Percentiles rank a stretch among this genome's conserved stretches.
phyloP scores from a whole-genome alignment of 1,284 basidiomycete species.

The Cerrena zonata region DNA sequence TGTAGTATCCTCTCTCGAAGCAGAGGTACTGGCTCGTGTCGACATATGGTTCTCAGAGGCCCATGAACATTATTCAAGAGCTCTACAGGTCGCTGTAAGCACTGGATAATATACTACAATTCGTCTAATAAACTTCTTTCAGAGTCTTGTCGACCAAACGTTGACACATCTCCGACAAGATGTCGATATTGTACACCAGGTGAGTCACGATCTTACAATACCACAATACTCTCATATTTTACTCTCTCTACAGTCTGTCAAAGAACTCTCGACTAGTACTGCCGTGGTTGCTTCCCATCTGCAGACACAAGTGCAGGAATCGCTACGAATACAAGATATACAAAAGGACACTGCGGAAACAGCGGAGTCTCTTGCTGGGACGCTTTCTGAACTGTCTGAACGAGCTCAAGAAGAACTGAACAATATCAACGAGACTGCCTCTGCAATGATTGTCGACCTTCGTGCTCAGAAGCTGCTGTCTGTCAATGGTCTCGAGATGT shows the following conservation, averaged over 20 bases:
- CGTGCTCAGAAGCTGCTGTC: slow-evolving; percentile 5
- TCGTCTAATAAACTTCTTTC: not conserved
- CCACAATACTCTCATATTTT: not conserved
- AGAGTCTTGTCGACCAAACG: slow-evolving; percentile 15
- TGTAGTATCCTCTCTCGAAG: not conserved
- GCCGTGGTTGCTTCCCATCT: slow-evolving; percentile 23
- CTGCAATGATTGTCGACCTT: slow-evolving; percentile 28
- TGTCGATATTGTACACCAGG: slow-evolving; percentile 27
- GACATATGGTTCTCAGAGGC: not conserved
- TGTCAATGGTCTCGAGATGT: slow-evolving; percentile 2
- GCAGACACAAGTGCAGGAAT: slow-evolving; percentile 21
- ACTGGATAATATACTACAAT: not conserved
- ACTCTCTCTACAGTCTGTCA: slow-evolving; percentile 10
- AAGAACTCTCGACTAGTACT: slow-evolving; percentile 18
- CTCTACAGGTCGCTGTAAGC: not conserved
- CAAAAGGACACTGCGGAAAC: slow-evolving; percentile 32
- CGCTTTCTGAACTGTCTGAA: slow-evolving; percentile 33
- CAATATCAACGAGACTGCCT: slow-evolving; percentile 42
- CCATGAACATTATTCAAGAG: not conserved
- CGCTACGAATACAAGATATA: slow-evolving; percentile 26
- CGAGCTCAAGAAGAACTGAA: slow-evolving; percentile 37
- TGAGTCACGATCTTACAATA: slow-evolving; percentile 10
- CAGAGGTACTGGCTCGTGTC: not conserved
- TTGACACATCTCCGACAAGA: slow-evolving; percentile 22
- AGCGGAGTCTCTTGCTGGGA: slow-evolving; percentile 30